Percentiles rank a stretch among this genome's conserved stretches.
Evolutionary conservation across 345 rosid species (phyloP).

Genomic region (Excoecaria agallocha): DNA sequence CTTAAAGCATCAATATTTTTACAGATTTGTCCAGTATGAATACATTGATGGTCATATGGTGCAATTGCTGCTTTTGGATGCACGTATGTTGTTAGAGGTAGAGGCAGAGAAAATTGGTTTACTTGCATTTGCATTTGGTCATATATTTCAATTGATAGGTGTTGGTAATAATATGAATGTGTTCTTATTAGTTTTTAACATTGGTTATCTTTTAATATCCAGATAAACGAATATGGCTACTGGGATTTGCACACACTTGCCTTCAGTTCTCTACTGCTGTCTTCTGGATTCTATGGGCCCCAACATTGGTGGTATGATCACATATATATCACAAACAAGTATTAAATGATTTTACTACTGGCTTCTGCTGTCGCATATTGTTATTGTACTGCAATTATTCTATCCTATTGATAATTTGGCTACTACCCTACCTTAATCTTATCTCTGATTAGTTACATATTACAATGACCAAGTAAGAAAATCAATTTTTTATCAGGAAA

Average conservation of each 20-base stretch:
- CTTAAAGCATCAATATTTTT: neutral
- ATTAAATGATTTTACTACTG: conserved; percentile 9
- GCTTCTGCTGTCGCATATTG: conserved; percentile 9
- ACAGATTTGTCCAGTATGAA: neutral
- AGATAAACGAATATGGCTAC: conserved; percentile 83
- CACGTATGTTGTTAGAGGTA: neutral
- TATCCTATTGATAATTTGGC: conserved; percentile 4
- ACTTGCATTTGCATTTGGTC: neutral
- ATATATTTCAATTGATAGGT: neutral
- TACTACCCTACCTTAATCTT: neutral
- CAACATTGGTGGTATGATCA: conserved; percentile 76
- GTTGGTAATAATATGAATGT: neutral
- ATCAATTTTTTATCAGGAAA: neutral
- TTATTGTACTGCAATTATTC: neutral
- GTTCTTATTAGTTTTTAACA: neutral
- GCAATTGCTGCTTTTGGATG: neutral
- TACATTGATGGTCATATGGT: neutral
- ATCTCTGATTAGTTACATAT: neutral
- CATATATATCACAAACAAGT: neutral
- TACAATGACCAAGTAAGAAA: neutral
- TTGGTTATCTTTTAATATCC: conserved; percentile 19
- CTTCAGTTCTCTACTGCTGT: conserved; percentile 73
- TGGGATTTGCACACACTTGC: conserved; percentile 76
- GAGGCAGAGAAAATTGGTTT: neutral
- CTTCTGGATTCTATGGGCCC: conserved; percentile 98